phyloP scores from a whole-genome alignment of 495 filamentous ascomycete genomes.

The Cercophora scortea region DNA sequence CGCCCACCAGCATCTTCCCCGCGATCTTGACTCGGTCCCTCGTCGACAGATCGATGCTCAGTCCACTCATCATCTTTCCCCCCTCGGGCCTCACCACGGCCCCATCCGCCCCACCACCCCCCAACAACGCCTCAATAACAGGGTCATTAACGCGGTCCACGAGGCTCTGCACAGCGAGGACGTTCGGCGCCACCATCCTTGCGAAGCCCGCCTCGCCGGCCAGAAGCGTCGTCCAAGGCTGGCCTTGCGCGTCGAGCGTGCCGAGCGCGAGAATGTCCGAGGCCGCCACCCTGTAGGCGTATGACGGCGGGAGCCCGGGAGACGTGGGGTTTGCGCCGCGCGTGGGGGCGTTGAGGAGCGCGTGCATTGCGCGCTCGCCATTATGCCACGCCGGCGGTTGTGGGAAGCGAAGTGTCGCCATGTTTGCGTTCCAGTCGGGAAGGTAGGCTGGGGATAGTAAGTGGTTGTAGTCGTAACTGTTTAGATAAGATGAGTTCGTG shows the following conservation, averaged over 20 bases:
- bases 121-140: slow-evolving; percentile 49
- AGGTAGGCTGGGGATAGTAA: background rate
- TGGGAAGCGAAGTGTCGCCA: background rate
- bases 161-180: slow-evolving; percentile 51
- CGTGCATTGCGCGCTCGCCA: slow-evolving; percentile 23
- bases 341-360: slow-evolving; percentile 23
- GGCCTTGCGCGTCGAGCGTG: slow-evolving; percentile 50
- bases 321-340: slow-evolving; percentile 50
- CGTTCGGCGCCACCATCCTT: slow-evolving; percentile 43
- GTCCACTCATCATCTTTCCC: slow-evolving; percentile 45
- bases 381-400: slow-evolving; percentile 24
- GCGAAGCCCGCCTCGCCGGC: slow-evolving; percentile 64
- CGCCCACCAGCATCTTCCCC: slow-evolving; percentile 53
- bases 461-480: background rate
- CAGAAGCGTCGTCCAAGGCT: slow-evolving; percentile 70
- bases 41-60: slow-evolving; percentile 60
- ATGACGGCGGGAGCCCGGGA: slow-evolving; percentile 44
- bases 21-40: slow-evolving; percentile 40
- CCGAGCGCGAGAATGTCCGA: slow-evolving; percentile 66
- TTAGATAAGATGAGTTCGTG: background rate
- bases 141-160: slow-evolving; percentile 58
- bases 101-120: slow-evolving; percentile 18
- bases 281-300: slow-evolving; percentile 42
- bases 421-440: background rate
- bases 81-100: slow-evolving; percentile 21